phyloP scores from a whole-genome alignment of 306 rosid species.

The Corylus americana region DNA sequence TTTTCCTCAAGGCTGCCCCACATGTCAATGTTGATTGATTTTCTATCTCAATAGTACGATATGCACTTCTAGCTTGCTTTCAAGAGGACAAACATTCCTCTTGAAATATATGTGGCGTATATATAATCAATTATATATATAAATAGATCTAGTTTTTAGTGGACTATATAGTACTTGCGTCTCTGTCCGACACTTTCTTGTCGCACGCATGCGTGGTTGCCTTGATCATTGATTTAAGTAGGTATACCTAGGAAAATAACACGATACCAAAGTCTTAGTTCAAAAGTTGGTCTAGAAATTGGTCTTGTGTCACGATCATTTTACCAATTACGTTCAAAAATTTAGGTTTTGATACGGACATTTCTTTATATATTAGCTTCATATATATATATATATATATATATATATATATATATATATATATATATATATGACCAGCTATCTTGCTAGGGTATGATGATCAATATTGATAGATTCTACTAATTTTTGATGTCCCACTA shows the following conservation, averaged over 20 bases:
- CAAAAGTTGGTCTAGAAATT: conserved; percentile 14
- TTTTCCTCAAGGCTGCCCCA: too few species aligned
- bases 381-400: too few species aligned
- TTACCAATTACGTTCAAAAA: conserved; percentile 20
- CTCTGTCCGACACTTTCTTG: conserved; percentile 9
- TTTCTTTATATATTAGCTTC: too few species aligned
- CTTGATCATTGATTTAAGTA: conserved; percentile 13
- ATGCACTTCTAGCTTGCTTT: too few species aligned
- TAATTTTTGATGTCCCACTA: not conserved
- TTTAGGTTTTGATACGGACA: conserved; percentile 25
- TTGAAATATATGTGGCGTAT: too few species aligned
- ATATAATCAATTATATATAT: too few species aligned
- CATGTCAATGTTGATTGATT: too few species aligned
- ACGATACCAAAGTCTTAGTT: conserved; percentile 32
- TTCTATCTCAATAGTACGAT: too few species aligned
- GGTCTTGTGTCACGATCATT: conserved; percentile 36
- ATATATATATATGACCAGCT: too few species aligned
- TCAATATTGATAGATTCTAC: not conserved
- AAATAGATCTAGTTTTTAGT: not conserved
- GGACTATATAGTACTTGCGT: not conserved
- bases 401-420: too few species aligned
- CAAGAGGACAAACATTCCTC: too few species aligned
- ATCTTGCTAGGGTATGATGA: not conserved
- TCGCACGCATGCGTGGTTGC: conserved; percentile 14
- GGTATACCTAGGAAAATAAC: conserved; percentile 33